A percentile compares a stretch with the other conserved stretches of the same genome.
phyloP scores from a whole-genome alignment of 306 rosid species.

The Sesbania bispinosa region DNA sequence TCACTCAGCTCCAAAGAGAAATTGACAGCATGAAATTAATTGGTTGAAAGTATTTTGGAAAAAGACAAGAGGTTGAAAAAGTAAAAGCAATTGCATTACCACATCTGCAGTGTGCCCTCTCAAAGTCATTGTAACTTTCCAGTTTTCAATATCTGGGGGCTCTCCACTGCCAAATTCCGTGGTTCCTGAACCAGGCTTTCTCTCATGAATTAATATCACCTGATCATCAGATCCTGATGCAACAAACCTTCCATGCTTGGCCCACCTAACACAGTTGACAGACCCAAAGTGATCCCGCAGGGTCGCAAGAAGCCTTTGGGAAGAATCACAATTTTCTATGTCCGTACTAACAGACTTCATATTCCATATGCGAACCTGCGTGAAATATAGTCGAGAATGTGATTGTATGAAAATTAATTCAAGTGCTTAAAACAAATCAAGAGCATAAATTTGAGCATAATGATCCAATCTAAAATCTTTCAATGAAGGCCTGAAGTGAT shows the following conservation, averaged over 20 bases:
- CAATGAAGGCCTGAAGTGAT: not conserved
- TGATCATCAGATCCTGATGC: slow-evolving; percentile 99
- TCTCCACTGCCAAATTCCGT: slow-evolving; percentile 99
- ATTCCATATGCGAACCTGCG: slow-evolving; percentile 97
- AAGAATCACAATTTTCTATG: slow-evolving; percentile 51
- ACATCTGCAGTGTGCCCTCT: slow-evolving; percentile 99
- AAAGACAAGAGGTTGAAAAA: not conserved
- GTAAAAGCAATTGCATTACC: slow-evolving; percentile 69
- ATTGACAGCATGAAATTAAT: slow-evolving; percentile 14
- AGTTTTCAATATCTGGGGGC: slow-evolving; percentile 96
- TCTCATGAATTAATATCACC: slow-evolving; percentile 85
- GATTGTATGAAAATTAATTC: not conserved
- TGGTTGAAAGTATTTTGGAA: not conserved
- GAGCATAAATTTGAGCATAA: not conserved
- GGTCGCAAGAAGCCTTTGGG: slow-evolving; percentile 94
- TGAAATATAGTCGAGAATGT: slow-evolving; percentile 3
- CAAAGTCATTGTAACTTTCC: slow-evolving; percentile 94
- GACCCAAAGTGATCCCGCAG: slow-evolving; percentile 98
- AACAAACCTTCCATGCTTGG: slow-evolving; percentile 82
- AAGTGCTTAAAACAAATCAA: not conserved
- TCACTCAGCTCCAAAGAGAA: slow-evolving; percentile 7
- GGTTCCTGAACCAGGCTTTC: slow-evolving; percentile 99
- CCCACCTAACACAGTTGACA: slow-evolving; percentile 99
- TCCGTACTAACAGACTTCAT: slow-evolving; percentile 77
- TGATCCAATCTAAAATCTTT: not conserved